Conservation (phyloP, 306 rosid genomes). For the Nissolia schottii region DNA sequence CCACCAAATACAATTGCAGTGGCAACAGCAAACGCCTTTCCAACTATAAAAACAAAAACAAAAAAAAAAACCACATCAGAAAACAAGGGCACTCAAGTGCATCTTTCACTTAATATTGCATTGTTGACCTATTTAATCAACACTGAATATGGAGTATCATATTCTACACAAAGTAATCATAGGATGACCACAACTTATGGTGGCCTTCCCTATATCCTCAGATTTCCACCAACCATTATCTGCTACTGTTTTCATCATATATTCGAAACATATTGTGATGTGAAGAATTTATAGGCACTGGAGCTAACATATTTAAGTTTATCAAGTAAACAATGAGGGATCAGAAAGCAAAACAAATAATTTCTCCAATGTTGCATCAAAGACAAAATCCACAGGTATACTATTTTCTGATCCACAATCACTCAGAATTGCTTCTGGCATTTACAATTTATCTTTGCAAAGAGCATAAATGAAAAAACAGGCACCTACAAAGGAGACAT, state of each 20-base stretch:
- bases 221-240: not conserved
- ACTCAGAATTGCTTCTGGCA: not conserved
- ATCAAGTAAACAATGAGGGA: not conserved
- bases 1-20: slow-evolving; percentile 79
- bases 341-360: not conserved
- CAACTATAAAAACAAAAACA: slow-evolving; percentile 48
- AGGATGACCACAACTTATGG: not conserved
- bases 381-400: not conserved
- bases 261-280: not conserved
- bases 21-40: slow-evolving; percentile 74
- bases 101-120: not conserved
- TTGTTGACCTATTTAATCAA: not conserved
- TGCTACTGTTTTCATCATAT: not conserved
- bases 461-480: not conserved
- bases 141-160: not conserved
- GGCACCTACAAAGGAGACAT: no score
- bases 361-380: slow-evolving; percentile 1
- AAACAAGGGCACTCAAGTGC: not conserved
- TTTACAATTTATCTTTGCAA: not conserved
- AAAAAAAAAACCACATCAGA: slow-evolving; percentile 9
- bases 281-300: not conserved
- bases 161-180: not conserved
- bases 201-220: not conserved
- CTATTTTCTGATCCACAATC: not conserved
- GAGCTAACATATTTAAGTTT: not conserved